Percentiles rank a stretch among this genome's conserved stretches.
Conservation (phyloP, 352 stramenopile species). For the Phytopythium aichiense region DNA sequence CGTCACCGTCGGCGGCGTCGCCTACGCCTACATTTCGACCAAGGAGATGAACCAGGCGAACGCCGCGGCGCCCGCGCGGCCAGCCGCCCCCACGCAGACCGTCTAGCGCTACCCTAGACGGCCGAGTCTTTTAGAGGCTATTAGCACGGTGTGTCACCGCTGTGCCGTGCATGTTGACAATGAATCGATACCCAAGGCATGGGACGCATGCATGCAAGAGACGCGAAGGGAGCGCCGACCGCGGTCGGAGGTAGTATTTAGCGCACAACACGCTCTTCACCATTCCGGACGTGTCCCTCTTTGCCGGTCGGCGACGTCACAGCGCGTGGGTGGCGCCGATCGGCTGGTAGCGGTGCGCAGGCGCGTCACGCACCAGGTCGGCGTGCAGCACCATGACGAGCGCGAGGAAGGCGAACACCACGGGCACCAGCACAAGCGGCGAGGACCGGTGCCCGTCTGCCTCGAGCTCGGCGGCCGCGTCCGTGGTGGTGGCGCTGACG, state of each 20-base stretch:
- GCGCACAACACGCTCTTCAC: background rate
- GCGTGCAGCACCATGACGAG: constrained; percentile 50
- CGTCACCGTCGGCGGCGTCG: constrained; percentile 57
- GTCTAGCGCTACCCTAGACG: constrained; percentile 11
- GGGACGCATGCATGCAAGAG: no score
- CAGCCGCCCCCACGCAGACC: constrained; percentile 16
- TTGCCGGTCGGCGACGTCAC: background rate
- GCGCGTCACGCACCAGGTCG: constrained; percentile 47
- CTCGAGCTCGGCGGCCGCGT: constrained; percentile 7
- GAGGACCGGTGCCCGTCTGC: constrained; percentile 36
- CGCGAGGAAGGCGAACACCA: constrained; percentile 49
- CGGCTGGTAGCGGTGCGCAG: constrained; percentile 34
- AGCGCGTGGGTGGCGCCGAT: constrained; percentile 22
- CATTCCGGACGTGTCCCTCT: background rate
- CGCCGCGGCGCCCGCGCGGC: constrained; percentile 29
- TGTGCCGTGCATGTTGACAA: background rate
- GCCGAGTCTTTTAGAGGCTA: background rate
- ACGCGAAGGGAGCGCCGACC: no score
- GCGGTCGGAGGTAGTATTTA: background rate
- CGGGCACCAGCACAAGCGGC: constrained; percentile 65
- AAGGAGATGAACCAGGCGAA: constrained; percentile 64
- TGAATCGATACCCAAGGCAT: background rate
- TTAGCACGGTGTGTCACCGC: background rate
- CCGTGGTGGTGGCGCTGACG: constrained; percentile 10
- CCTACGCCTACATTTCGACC: constrained; percentile 77